Evolutionary conservation across 2,329 filamentous ascomycete species (phyloP).

Genomic region (Hymenoscyphus salicellus): DNA sequence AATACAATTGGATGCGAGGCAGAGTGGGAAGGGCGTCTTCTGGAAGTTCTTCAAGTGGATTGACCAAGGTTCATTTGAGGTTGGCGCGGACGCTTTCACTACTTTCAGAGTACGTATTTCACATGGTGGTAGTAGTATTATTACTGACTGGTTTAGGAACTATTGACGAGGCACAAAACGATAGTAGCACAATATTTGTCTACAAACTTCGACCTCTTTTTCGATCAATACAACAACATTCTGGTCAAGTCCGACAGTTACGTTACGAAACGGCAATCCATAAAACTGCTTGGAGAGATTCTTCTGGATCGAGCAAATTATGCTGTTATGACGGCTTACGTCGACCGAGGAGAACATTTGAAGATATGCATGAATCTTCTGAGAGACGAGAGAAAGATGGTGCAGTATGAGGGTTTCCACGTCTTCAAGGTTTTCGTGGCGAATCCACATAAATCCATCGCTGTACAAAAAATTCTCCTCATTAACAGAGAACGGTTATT

Average conservation of each 20-base stretch:
- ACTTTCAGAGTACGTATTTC: conserved; percentile 74
- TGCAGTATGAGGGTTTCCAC: conserved; percentile 98
- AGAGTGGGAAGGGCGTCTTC: conserved; percentile 81
- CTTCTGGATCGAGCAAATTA: conserved; percentile 94
- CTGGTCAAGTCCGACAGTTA: conserved; percentile 92
- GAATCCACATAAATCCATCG: conserved; percentile 95
- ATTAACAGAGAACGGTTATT: conserved; percentile 93
- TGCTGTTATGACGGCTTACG: conserved; percentile 95
- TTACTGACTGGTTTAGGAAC: conserved; percentile 57
- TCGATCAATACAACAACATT: conserved; percentile 81
- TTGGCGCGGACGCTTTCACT: conserved; percentile 94
- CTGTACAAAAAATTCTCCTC: conserved; percentile 90
- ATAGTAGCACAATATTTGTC: conserved; percentile 84
- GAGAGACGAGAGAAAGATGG: conserved; percentile 95
- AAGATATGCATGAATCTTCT: conserved; percentile 98
- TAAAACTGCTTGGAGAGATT: conserved; percentile 94
- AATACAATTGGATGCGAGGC: conserved; percentile 71
- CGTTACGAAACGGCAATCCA: conserved; percentile 96
- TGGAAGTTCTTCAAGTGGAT: conserved; percentile 99
- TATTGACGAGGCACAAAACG: conserved; percentile 89
- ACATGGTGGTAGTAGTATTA: neutral
- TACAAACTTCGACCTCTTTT: conserved; percentile 91
- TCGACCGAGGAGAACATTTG: conserved; percentile 89
- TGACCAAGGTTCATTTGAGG: conserved; percentile 92
- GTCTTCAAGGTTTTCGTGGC: conserved; percentile 99